phyloP scores from a whole-genome alignment of 805 yeast species.

The Wickerhamiella shivajii region DNA sequence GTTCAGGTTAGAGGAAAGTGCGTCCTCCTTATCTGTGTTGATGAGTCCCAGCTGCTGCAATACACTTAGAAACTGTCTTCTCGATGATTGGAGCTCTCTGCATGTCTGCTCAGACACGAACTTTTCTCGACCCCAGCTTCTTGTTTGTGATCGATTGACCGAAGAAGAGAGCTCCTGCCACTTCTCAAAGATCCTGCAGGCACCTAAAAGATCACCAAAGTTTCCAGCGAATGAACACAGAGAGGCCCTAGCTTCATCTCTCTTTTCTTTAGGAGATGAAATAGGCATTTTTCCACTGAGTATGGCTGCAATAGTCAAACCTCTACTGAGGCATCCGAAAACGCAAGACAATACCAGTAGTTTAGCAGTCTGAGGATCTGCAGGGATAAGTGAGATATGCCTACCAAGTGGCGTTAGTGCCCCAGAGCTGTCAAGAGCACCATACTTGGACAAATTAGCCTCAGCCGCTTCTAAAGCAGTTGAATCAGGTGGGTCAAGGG shows the following conservation, averaged over 20 bases:
- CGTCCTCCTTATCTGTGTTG: constrained; percentile 35
- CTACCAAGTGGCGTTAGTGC: constrained; percentile 64
- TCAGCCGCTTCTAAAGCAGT: constrained; percentile 38
- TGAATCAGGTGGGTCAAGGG: constrained; percentile 67
- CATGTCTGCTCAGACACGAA: constrained; percentile 47
- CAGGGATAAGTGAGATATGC: constrained; percentile 67
- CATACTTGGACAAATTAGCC: constrained; percentile 45
- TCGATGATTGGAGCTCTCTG: constrained; percentile 56
- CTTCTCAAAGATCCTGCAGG: constrained; percentile 41
- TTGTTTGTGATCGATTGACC: constrained; percentile 20
- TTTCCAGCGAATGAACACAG: constrained; percentile 26
- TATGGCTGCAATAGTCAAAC: constrained; percentile 70
- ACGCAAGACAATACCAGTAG: constrained; percentile 63
- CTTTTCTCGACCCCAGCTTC: constrained; percentile 40
- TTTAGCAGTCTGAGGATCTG: constrained; percentile 75
- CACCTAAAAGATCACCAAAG: constrained; percentile 65
- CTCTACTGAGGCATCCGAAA: constrained; percentile 65
- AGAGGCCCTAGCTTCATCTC: constrained; percentile 44
- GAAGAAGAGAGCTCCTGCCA: constrained; percentile 29
- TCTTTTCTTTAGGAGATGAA: constrained; percentile 40
- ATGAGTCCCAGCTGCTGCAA: constrained; percentile 67
- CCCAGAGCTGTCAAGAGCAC: constrained; percentile 41
- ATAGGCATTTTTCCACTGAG: constrained; percentile 66
- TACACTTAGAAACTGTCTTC: constrained; percentile 53
- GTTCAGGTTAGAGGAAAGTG: constrained; percentile 11